Percentiles rank a stretch among this genome's conserved stretches.
Evolutionary conservation across 2,329 filamentous ascomycete genomes (phyloP).

Genomic region (Cytospora schulzeri): DNA sequence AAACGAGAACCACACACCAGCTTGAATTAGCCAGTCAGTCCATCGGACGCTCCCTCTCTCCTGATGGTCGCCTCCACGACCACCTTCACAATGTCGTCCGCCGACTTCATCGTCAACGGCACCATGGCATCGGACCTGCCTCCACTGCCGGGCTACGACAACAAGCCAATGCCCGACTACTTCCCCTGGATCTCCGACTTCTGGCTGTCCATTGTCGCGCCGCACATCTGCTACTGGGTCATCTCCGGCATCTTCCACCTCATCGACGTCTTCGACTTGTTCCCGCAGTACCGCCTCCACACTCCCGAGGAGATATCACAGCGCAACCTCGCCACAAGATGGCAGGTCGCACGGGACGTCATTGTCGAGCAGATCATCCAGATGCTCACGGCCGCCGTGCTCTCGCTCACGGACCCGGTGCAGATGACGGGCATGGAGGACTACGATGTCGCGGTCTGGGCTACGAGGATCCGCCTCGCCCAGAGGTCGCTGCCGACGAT

Average conservation of each 20-base stretch:
- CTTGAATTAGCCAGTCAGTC: conserved; percentile 10
- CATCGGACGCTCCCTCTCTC: conserved; percentile 9
- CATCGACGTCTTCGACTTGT: conserved; percentile 82
- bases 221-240: conserved; percentile 85
- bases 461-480: conserved; percentile 74
- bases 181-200: conserved; percentile 80
- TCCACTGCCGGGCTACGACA: conserved; percentile 80
- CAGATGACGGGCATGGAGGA: conserved; percentile 77
- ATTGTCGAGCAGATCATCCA: conserved; percentile 91
- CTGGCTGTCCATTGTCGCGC: conserved; percentile 73
- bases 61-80: conserved; percentile 46
- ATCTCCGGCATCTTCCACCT: conserved; percentile 85
- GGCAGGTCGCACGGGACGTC: conserved; percentile 87
- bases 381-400: conserved; percentile 66
- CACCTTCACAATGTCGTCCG: conserved; percentile 43
- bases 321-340: conserved; percentile 83
- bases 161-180: conserved; percentile 70
- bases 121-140: conserved; percentile 68
- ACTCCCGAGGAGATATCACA: conserved; percentile 89
- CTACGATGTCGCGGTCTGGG: conserved; percentile 90
- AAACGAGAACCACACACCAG: background rate
- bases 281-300: conserved; percentile 89
- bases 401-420: conserved; percentile 72
- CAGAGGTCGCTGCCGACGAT: conserved; percentile 77
- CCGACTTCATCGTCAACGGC: conserved; percentile 51